These are phyloP conservation scores for Linaria vulgaris DNA, from an alignment of 257 asterid species.

Conservation along the genomic window DNA sequence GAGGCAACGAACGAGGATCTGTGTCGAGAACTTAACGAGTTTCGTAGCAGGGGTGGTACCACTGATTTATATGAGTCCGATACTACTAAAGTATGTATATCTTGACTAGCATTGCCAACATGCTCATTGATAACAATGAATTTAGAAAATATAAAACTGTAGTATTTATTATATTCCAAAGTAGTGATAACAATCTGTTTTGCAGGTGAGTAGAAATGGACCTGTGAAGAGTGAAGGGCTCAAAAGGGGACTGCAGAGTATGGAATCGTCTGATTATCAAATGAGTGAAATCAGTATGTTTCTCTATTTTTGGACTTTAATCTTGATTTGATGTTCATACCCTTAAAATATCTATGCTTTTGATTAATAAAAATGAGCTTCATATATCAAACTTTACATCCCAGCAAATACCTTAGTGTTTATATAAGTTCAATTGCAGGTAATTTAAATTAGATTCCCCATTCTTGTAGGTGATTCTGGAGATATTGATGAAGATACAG, in stretches of 20 bases:
- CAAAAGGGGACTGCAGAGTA: conserved; percentile 86
- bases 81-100: conserved; percentile 53
- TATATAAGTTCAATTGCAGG: neutral
- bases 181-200: conserved; percentile 17
- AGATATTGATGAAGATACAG: conserved; percentile 86
- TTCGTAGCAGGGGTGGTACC: conserved; percentile 54
- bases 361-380: too few relatives aligned
- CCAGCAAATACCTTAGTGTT: too few relatives aligned
- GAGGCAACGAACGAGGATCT: conserved; percentile 91
- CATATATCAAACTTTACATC: too few relatives aligned
- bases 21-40: conserved; percentile 73
- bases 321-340: conserved; percentile 13
- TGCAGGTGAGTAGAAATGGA: conserved; percentile 57
- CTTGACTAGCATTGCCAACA: neutral
- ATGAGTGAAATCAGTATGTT: conserved; percentile 86
- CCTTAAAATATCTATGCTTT: too few relatives aligned
- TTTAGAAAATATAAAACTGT: conserved; percentile 3
- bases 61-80: conserved; percentile 56
- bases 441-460: conserved; percentile 20
- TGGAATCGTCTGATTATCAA: conserved; percentile 89
- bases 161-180: neutral
- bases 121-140: neutral
- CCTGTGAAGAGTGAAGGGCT: conserved; percentile 72
- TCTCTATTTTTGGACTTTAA: conserved; percentile 24
- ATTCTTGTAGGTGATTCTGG: conserved; percentile 68